Percentiles rank a stretch among this genome's conserved stretches.
phyloP scores from a whole-genome alignment of 2,329 filamentous ascomycete genomes.

The Monosporascus sp. region DNA sequence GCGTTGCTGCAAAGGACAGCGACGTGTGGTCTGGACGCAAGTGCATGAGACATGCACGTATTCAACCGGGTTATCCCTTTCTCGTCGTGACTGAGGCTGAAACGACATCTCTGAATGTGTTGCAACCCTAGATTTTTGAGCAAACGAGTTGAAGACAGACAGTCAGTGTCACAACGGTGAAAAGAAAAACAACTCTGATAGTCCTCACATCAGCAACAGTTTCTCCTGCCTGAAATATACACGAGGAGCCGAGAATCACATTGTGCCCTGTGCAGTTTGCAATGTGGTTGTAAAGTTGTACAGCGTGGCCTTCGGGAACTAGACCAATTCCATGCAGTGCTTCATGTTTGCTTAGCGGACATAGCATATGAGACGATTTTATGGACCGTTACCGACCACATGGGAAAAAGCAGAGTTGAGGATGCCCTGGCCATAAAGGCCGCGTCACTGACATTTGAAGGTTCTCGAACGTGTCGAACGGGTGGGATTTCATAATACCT shows the following conservation, averaged over 20 bases:
- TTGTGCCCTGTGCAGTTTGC: background rate
- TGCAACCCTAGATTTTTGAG: too few relatives aligned
- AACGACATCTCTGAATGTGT: too few relatives aligned
- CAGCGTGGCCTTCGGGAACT: background rate
- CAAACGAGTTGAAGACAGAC: background rate
- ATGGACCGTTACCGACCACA: background rate
- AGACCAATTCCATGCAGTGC: too few relatives aligned
- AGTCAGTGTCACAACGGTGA: background rate
- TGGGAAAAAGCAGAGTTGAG: background rate
- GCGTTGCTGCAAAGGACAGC: too few relatives aligned
- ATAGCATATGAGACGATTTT: background rate
- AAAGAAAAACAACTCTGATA: background rate
- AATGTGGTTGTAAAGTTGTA: background rate
- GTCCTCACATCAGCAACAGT: too few relatives aligned
- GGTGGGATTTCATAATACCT: too few relatives aligned
- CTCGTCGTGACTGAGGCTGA: too few relatives aligned
- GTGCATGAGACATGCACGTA: too few relatives aligned
- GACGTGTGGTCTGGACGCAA: too few relatives aligned
- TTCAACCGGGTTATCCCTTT: too few relatives aligned
- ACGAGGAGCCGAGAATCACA: background rate
- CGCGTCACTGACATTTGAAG: too few relatives aligned
- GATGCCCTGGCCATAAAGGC: background rate
- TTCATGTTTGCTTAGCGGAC: background rate
- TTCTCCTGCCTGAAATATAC: background rate
- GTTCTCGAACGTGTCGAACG: too few relatives aligned